Evolutionary conservation across 306 rosid species (phyloP), one percentile per base, ranked within the genome.

Genomic region (Prunus davidiana): DNA sequence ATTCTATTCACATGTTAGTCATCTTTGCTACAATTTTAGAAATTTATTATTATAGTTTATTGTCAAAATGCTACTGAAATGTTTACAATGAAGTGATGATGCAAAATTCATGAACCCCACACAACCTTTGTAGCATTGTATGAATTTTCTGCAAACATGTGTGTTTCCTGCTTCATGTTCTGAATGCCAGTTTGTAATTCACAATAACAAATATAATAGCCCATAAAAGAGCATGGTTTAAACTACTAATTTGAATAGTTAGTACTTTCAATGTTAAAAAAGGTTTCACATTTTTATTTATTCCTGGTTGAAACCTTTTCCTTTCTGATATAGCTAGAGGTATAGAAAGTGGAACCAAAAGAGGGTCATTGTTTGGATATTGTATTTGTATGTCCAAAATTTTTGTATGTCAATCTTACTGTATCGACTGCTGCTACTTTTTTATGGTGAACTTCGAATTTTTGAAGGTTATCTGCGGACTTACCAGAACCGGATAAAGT

Each of bases 401-500:
- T 69, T 65, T 77, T 38, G 71, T 66, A 32, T 66, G 41, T 71
- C 57, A 38, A 76, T 12, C 49, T 75, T 81, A 32, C 9, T 28
- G 27, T 67, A 54, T 56, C 20, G 10, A 64, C 22, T 47, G 24
- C 27, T 61, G 75, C 69, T 65, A 57, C 58, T 28, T 71, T 63
- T 79, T 76, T 43, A 57, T 57, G 70, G 74, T 73, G 80, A 46
- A 32, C 45, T 76, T 77, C 38, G 62, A 64, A 24, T 15, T 82
- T 16, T 49, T 71, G 51, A 83, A 95, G 99, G 84, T 73, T 95
- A 69, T 83, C 98, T 19, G 89, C 81, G 77, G 85, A 87, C 76
- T 82, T 90, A 86, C 80, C 86, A 65, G 87, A 89, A 88, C 83
- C 91, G 0, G 98, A 95, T 74, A 92, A 88, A 80, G 91, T 92